Evolutionary conservation across 2,329 filamentous ascomycete genomes (phyloP).

Genomic region (Aphanoascus verrucosus): DNA sequence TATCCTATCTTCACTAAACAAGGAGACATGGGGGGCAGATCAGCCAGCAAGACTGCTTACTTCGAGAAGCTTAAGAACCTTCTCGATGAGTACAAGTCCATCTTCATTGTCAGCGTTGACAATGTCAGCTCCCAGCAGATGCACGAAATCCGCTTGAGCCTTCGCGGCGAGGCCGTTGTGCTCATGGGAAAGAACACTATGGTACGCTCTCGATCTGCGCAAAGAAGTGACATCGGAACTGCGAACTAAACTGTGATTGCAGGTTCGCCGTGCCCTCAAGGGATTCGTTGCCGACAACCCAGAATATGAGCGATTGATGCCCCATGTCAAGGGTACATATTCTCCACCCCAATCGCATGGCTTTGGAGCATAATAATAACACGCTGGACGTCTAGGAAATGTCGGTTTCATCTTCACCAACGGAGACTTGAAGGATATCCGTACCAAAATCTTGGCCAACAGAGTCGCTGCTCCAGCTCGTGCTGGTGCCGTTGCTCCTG

Average conservation of each 20-base stretch:
- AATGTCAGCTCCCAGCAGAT: constrained; percentile 99
- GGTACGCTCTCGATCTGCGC: constrained; percentile 45
- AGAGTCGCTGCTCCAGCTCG: constrained; percentile 94
- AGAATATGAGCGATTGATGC: constrained; percentile 96
- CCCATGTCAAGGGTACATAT: constrained; percentile 66
- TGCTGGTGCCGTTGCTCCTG: constrained; percentile 91
- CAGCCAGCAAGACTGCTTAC: constrained; percentile 87
- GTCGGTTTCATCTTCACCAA: constrained; percentile 99
- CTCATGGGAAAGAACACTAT: constrained; percentile 99
- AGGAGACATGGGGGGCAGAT: constrained; percentile 99
- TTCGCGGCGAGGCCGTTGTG: constrained; percentile 86
- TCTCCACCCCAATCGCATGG: not conserved
- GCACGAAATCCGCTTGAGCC: constrained; percentile 95
- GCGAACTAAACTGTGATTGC: constrained; percentile 13
- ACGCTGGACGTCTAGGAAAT: constrained; percentile 51
- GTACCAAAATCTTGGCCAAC: constrained; percentile 92
- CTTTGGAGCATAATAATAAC: not conserved
- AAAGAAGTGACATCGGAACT: not conserved
- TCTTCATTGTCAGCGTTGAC: constrained; percentile 96
- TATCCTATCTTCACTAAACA: constrained; percentile 85
- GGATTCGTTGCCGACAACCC: constrained; percentile 82
- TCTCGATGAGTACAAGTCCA: constrained; percentile 90
- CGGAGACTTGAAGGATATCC: constrained; percentile 77
- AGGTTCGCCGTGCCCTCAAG: constrained; percentile 95
- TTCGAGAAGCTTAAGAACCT: constrained; percentile 99